Evolutionary conservation across 371 early-diverging fungal genomes (phyloP).

Genomic region (Actinomortierella ambigua): DNA sequence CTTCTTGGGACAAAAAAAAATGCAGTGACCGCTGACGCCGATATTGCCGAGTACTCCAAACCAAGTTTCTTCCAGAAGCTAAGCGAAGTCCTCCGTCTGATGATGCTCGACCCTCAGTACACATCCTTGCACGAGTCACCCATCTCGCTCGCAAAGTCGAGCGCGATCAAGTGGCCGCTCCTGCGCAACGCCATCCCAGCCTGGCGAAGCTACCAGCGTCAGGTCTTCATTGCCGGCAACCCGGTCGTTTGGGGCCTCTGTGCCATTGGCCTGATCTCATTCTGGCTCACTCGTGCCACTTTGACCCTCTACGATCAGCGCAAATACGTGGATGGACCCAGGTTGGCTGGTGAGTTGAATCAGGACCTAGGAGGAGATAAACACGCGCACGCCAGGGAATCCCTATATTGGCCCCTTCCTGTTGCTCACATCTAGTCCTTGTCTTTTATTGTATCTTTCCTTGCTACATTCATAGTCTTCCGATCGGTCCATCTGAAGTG

Average conservation of each 20-base stretch:
- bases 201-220: conserved; percentile 20
- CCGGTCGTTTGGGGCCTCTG: conserved; percentile 18
- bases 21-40: conserved; percentile 23
- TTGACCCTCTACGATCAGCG: conserved; percentile 2
- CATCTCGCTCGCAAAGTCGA: conserved; percentile 4
- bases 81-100: conserved; percentile 8
- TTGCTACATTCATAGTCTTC: conserved; percentile 1
- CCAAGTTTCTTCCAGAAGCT: conserved; percentile 15
- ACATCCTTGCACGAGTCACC: conserved; percentile 8
- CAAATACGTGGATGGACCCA: conserved; percentile 8
- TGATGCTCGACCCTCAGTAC: conserved; percentile 5
- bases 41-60: conserved; percentile 12
- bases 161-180: conserved; percentile 7
- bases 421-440: background rate
- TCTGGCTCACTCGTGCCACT: background rate
- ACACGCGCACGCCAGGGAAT: too few species aligned
- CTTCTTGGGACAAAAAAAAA: background rate
- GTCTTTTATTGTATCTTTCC: background rate
- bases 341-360: conserved; percentile 1
- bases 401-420: too few species aligned
- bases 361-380: too few species aligned
- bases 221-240: conserved; percentile 17
- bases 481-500: conserved; percentile 5
- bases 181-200: conserved; percentile 6
- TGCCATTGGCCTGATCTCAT: conserved; percentile 6